Conservation (phyloP, 2,329 filamentous ascomycete species). For the Botrytis hyacinthi region DNA sequence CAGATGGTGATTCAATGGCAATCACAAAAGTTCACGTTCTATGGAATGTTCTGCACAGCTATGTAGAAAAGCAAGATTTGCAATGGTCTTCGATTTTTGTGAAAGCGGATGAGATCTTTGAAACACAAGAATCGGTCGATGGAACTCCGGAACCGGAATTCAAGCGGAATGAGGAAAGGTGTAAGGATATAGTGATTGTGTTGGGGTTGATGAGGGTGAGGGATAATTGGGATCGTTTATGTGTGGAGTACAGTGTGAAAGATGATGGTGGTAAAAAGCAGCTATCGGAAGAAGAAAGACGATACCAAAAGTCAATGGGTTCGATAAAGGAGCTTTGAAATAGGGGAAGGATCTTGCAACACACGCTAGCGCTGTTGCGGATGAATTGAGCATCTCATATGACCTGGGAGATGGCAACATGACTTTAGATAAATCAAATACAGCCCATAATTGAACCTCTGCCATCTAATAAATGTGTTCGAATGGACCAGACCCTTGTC, state of each 20-base stretch:
- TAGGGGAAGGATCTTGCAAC: neutral
- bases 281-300: neutral
- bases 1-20: neutral
- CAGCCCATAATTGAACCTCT: neutral
- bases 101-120: neutral
- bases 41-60: neutral
- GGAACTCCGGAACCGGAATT: neutral
- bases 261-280: neutral
- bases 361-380: neutral
- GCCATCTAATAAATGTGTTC: neutral
- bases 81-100: neutral
- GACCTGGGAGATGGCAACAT: neutral
- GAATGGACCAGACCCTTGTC: neutral
- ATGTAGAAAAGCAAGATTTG: neutral
- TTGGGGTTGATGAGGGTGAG: neutral
- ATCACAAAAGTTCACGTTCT: neutral
- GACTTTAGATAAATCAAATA: neutral
- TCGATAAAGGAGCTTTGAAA: neutral
- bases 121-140: neutral
- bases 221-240: neutral
- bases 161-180: neutral
- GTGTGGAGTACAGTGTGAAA: neutral
- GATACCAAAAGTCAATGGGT: neutral
- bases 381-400: neutral
- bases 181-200: neutral